A percentile compares a stretch with the other conserved stretches of the same genome.
Conservation (phyloP, 768 basidiomycete genomes). For the Collybia nuda region DNA sequence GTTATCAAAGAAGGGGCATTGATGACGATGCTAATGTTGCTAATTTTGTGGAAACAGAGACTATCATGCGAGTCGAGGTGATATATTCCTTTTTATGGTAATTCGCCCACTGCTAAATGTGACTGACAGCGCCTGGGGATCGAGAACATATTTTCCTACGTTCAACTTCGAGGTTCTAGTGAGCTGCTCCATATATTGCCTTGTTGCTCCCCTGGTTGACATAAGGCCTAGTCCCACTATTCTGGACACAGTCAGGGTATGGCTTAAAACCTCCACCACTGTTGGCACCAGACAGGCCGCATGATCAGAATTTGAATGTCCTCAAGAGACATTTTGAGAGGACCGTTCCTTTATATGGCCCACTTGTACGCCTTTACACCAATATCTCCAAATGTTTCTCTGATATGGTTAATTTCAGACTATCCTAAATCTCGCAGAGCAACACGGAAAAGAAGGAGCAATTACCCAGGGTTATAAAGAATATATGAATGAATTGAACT, state of each 20-base stretch:
- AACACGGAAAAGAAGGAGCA: constrained; percentile 81
- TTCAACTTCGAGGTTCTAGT: constrained; percentile 94
- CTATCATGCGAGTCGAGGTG: constrained; percentile 81
- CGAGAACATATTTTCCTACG: constrained; percentile 81
- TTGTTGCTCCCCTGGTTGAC: constrained; percentile 9
- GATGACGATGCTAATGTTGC: constrained; percentile 93
- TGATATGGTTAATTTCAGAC: constrained; percentile 40
- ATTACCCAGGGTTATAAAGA: constrained; percentile 80
- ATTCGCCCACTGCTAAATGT: neutral
- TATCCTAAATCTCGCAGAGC: constrained; percentile 88
- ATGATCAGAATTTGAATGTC: constrained; percentile 67
- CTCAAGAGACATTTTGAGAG: constrained; percentile 74
- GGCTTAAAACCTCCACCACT: constrained; percentile 86
- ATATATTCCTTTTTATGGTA: constrained; percentile 11
- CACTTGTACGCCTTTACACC: constrained; percentile 50
- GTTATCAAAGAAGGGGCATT: constrained; percentile 93
- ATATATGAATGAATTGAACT: constrained; percentile 55
- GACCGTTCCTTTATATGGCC: constrained; percentile 69
- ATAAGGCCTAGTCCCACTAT: constrained; percentile 72
- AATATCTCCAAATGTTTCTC: constrained; percentile 1
- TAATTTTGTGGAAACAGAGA: constrained; percentile 96
- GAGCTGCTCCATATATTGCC: constrained; percentile 21
- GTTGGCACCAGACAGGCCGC: constrained; percentile 71
- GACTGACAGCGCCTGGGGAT: constrained; percentile 63
- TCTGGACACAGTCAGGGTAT: constrained; percentile 89